phyloP scores from a whole-genome alignment of 768 basidiomycete genomes.

The Boletellus sp. region DNA sequence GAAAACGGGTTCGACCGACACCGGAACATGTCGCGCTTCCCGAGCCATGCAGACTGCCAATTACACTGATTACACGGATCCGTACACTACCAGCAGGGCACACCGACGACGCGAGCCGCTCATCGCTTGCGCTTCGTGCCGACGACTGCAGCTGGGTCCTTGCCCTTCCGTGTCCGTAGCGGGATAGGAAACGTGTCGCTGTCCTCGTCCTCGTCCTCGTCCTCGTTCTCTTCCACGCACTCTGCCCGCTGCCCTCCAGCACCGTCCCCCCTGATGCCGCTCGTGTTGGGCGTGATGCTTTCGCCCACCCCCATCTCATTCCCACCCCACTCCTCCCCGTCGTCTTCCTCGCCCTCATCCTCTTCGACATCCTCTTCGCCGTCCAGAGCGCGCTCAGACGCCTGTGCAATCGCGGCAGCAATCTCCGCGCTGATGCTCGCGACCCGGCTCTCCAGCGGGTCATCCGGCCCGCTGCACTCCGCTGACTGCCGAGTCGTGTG shows the following conservation, averaged over 20 bases:
- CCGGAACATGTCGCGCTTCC: slow-evolving; percentile 21
- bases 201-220: slow-evolving; percentile 70
- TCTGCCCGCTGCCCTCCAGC: slow-evolving; percentile 21
- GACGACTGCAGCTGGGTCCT: slow-evolving; percentile 42
- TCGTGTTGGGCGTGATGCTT: slow-evolving; percentile 56
- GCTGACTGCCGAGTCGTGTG: slow-evolving; percentile 30
- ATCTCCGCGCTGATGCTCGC: slow-evolving; percentile 80
- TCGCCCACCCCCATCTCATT: slow-evolving; percentile 48
- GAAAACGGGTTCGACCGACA: slow-evolving; percentile 16
- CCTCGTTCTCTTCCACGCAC: slow-evolving; percentile 21
- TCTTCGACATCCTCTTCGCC: slow-evolving; percentile 49
- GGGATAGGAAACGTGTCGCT: slow-evolving; percentile 68
- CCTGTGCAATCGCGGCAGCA: slow-evolving; percentile 75
- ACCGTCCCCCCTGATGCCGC: slow-evolving; percentile 51
- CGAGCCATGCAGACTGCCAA: no score
- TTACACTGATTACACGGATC: slow-evolving; percentile 12
- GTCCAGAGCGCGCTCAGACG: slow-evolving; percentile 57
- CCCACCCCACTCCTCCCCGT: slow-evolving; percentile 40
- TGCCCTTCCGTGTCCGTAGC: slow-evolving; percentile 63
- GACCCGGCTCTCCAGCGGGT: slow-evolving; percentile 56
- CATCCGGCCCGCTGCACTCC: slow-evolving; percentile 35
- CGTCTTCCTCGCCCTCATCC: slow-evolving; percentile 38
- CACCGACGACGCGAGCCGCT: slow-evolving; percentile 19
- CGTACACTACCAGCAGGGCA: slow-evolving; percentile 15
- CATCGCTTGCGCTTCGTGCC: slow-evolving; percentile 68